Conservation (phyloP, 1,284 basidiomycete genomes). For the Leccinum pachyderme region DNA sequence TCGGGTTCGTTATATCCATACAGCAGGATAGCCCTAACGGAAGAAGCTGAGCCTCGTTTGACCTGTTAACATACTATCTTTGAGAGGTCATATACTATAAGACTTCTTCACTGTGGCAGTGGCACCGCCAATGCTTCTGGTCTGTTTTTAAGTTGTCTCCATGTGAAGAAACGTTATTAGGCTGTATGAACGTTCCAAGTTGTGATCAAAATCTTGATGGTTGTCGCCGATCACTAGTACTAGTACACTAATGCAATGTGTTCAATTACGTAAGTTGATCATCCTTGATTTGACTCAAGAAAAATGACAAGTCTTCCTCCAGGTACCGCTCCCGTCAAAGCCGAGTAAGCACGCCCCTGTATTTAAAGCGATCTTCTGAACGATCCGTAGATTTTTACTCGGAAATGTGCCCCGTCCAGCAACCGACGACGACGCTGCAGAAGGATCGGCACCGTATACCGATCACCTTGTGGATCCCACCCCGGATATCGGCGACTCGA, state of each 20-base stretch:
- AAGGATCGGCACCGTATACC: conserved; percentile 51
- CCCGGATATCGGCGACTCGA: conserved; percentile 24
- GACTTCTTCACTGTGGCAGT: not conserved
- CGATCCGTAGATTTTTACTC: conserved; percentile 55
- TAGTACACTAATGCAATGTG: too few species aligned
- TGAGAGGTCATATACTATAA: not conserved
- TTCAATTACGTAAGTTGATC: too few species aligned
- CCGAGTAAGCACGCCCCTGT: conserved; percentile 52
- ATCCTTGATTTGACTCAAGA: conserved; percentile 4
- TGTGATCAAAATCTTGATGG: not conserved
- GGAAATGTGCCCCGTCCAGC: conserved; percentile 36
- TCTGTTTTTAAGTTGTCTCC: not conserved
- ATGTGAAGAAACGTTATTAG: not conserved
- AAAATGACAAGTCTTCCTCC: conserved; percentile 25
- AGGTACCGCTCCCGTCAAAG: conserved; percentile 74
- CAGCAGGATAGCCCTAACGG: not conserved
- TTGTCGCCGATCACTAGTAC: too few species aligned
- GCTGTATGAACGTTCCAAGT: not conserved
- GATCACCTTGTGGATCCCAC: conserved; percentile 24
- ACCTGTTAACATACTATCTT: not conserved
- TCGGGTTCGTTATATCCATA: not conserved
- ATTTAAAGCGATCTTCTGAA: not conserved
- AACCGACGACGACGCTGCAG: conserved; percentile 77
- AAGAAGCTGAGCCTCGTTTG: not conserved
- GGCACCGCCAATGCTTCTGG: not conserved